These are phyloP conservation scores for Dicorynia guianensis DNA, from an alignment of 306 rosid species.

Conservation along the genomic window DNA sequence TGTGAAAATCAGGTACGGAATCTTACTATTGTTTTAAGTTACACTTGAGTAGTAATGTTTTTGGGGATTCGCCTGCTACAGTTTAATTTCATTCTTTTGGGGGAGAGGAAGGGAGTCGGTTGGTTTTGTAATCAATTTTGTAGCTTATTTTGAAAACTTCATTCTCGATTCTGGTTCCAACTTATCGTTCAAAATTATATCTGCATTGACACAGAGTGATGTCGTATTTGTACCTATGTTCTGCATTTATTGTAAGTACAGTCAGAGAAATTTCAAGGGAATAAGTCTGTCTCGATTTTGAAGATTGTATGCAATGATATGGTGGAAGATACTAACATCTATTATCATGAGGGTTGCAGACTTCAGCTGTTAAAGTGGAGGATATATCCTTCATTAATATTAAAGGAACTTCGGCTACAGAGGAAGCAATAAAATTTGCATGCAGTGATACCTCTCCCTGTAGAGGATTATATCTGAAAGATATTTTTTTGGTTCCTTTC, in stretches of 20 bases:
- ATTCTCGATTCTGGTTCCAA: not conserved
- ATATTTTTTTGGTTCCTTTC: slow-evolving; percentile 49
- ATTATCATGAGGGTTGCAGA: slow-evolving; percentile 48
- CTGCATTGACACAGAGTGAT: too few species aligned
- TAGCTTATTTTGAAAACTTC: not conserved
- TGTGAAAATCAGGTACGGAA: slow-evolving; percentile 78
- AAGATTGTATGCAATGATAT: not conserved
- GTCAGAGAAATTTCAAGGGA: too few species aligned
- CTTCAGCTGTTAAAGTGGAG: slow-evolving; percentile 61
- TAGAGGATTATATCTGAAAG: slow-evolving; percentile 59
- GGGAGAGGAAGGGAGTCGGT: not conserved
- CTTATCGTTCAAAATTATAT: not conserved
- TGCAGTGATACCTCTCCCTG: slow-evolving; percentile 69
- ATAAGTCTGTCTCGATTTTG: too few species aligned
- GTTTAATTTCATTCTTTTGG: not conserved
- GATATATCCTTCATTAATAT: slow-evolving; percentile 60
- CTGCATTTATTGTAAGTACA: too few species aligned
- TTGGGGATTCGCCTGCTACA: not conserved
- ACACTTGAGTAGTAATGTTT: not conserved
- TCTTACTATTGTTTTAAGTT: not conserved
- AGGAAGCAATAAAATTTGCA: slow-evolving; percentile 62
- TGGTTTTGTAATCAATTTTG: not conserved
- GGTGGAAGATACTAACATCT: slow-evolving; percentile 10
- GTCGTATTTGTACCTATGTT: too few species aligned
- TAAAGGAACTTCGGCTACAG: slow-evolving; percentile 67